phyloP scores from a whole-genome alignment of 1,284 basidiomycete species.

The Sanghuangporus baumii region DNA sequence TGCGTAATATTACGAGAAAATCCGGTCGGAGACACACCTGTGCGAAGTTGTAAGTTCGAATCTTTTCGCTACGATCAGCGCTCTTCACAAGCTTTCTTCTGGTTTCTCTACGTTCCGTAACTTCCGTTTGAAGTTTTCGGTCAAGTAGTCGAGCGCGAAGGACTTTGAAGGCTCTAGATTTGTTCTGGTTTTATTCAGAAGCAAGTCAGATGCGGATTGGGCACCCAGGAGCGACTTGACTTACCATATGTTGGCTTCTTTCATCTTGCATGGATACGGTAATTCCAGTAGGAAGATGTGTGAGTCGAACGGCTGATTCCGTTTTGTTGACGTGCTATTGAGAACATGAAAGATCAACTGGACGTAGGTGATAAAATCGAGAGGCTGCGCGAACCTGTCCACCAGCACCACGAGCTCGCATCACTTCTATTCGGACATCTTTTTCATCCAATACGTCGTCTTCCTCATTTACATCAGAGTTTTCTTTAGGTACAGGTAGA shows the following conservation, averaged over 20 bases:
- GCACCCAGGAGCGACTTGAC: slow-evolving; percentile 13
- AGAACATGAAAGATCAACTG: slow-evolving; percentile 11
- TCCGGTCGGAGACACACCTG: slow-evolving; percentile 43
- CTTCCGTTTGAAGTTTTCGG: slow-evolving; percentile 64
- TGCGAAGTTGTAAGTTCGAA: slow-evolving; percentile 89
- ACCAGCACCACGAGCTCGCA: slow-evolving; percentile 93
- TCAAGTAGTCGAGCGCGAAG: slow-evolving; percentile 81
- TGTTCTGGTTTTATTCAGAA: slow-evolving; percentile 53
- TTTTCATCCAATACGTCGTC: slow-evolving; percentile 73
- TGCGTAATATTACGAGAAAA: background rate
- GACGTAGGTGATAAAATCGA: background rate
- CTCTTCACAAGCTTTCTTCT: slow-evolving; percentile 72
- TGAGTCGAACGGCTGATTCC: slow-evolving; percentile 95
- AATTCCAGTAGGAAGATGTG: slow-evolving; percentile 90
- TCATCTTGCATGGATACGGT: slow-evolving; percentile 99
- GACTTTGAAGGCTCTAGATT: slow-evolving; percentile 83
- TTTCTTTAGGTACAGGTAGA: slow-evolving; percentile 69
- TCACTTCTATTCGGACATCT: slow-evolving; percentile 88
- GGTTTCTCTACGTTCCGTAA: slow-evolving; percentile 62
- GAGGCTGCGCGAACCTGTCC: slow-evolving; percentile 63
- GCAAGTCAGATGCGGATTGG: background rate
- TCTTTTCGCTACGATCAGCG: slow-evolving; percentile 85
- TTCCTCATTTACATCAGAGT: slow-evolving; percentile 32
- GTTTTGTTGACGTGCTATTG: slow-evolving; percentile 95
- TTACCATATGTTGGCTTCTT: slow-evolving; percentile 88